Conservation (phyloP, 2,329 filamentous ascomycete genomes). For the Fusarium equiseti region DNA sequence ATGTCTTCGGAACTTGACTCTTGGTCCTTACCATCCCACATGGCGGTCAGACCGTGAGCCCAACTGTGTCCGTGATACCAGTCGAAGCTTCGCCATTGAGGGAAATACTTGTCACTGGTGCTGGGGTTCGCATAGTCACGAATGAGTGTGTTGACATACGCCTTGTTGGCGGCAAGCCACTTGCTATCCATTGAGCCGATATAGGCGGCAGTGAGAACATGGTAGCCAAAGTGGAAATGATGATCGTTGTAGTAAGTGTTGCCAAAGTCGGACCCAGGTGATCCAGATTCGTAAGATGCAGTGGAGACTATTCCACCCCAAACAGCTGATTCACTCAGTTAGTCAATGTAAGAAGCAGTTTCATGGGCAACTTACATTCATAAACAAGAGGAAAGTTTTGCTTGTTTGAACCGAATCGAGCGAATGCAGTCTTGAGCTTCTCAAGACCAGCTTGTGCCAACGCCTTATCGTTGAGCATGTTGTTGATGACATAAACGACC, state of each 20-base stretch:
- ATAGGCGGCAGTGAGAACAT: slow-evolving; percentile 86
- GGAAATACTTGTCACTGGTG: slow-evolving; percentile 78
- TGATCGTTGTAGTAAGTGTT: slow-evolving; percentile 87
- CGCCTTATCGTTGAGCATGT: slow-evolving; percentile 69
- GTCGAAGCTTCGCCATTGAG: slow-evolving; percentile 86
- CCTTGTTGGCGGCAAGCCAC: slow-evolving; percentile 80
- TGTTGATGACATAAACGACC: slow-evolving; percentile 73
- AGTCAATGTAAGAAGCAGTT: slow-evolving; percentile 14
- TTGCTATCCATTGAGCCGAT: slow-evolving; percentile 81
- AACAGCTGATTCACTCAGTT: slow-evolving; percentile 56
- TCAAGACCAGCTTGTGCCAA: slow-evolving; percentile 69
- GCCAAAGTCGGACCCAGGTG: slow-evolving; percentile 84
- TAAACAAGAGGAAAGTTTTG: slow-evolving; percentile 76
- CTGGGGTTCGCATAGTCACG: slow-evolving; percentile 86
- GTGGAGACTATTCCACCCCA: slow-evolving; percentile 88
- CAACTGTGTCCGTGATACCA: slow-evolving; percentile 96
- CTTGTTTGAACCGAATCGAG: slow-evolving; percentile 73
- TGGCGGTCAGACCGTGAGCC: slow-evolving; percentile 83
- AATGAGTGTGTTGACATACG: slow-evolving; percentile 85
- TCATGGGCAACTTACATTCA: slow-evolving; percentile 61
- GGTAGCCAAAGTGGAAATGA: slow-evolving; percentile 87
- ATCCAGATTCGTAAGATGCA: slow-evolving; percentile 76
- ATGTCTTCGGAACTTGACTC: slow-evolving; percentile 93
- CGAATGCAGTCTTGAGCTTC: slow-evolving; percentile 75
- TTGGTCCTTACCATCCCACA: slow-evolving; percentile 80